Evolutionary conservation across 192 early-diverging fungal species (phyloP).

Genomic region (Rhizophlyctis rosea): DNA sequence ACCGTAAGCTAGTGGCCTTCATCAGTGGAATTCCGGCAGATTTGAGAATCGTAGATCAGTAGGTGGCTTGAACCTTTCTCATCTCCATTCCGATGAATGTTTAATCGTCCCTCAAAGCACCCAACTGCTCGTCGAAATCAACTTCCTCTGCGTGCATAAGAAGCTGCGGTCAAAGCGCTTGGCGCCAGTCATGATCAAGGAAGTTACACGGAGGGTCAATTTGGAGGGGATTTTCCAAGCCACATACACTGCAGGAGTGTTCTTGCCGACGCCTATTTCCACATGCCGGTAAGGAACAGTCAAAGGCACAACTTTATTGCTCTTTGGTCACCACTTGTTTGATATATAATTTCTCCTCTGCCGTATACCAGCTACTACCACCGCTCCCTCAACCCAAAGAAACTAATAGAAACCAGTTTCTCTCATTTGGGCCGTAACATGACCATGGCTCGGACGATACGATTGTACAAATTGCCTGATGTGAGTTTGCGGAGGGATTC

Average conservation of each 20-base stretch:
- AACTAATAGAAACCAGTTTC: constrained; percentile 91
- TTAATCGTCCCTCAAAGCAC: constrained; percentile 3
- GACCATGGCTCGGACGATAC: constrained; percentile 71
- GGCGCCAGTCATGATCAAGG: constrained; percentile 94
- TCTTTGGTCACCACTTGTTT: too few species aligned
- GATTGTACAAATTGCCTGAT: constrained; percentile 66
- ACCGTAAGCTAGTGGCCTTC: constrained; percentile 88
- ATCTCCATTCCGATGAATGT: neutral
- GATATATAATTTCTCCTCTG: neutral
- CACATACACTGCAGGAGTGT: constrained; percentile 90
- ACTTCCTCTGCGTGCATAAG: constrained; percentile 97
- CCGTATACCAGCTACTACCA: constrained; percentile 77
- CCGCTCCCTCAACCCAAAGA: constrained; percentile 89
- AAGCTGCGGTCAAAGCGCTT: constrained; percentile 90
- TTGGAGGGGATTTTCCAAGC: constrained; percentile 95
- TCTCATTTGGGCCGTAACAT: constrained; percentile 71
- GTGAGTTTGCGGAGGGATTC: too few species aligned
- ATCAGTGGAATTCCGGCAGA: constrained; percentile 91
- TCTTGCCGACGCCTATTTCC: constrained; percentile 85
- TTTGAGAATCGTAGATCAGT: constrained; percentile 69
- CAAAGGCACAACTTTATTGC: too few species aligned
- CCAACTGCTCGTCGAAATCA: constrained; percentile 87
- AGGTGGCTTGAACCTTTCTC: constrained; percentile 23
- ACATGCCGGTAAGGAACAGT: constrained; percentile 51
- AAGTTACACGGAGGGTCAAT: constrained; percentile 92